Evolutionary conservation across 148 eudicot species (phyloP).

Genomic region (Amaranthus cruentus): DNA sequence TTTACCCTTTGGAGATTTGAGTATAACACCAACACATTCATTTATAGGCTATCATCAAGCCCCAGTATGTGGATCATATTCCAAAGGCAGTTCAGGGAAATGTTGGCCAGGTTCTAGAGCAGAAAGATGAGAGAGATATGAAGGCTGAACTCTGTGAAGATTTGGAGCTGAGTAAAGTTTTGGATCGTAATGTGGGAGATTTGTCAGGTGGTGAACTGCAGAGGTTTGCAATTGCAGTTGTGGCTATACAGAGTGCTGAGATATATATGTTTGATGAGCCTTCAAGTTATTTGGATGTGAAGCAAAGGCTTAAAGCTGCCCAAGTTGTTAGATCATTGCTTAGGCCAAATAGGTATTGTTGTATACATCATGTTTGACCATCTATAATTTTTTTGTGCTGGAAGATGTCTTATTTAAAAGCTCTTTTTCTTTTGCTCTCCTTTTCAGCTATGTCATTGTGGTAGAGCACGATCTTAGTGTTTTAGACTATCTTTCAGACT

Average conservation of each 20-base stretch:
- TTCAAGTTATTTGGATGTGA: constrained; percentile 93
- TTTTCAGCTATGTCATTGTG: constrained; percentile 79
- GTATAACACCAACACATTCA: neutral
- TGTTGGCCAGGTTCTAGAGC: constrained; percentile 78
- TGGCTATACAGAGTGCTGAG: constrained; percentile 74
- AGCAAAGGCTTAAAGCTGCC: constrained; percentile 95
- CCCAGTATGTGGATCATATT: constrained; percentile 92
- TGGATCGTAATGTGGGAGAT: constrained; percentile 89
- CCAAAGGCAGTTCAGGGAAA: constrained; percentile 90
- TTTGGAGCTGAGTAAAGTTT: constrained; percentile 73
- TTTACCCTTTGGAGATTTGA: too few relatives aligned
- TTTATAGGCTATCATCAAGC: constrained; percentile 74
- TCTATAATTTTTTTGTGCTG: neutral
- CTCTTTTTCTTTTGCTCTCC: constrained; percentile 11
- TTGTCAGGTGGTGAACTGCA: constrained; percentile 96
- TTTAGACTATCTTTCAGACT: constrained; percentile 88
- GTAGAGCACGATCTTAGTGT: constrained; percentile 98
- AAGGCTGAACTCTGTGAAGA: constrained; percentile 62
- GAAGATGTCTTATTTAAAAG: constrained; percentile 3
- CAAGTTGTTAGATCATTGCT: constrained; percentile 86
- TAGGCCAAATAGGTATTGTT: constrained; percentile 63
- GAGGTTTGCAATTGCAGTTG: constrained; percentile 91
- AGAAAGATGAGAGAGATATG: constrained; percentile 73
- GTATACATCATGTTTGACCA: neutral
- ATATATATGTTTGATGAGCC: constrained; percentile 97